Percentiles rank a stretch among this genome's conserved stretches.
phyloP scores from a whole-genome alignment of 1,139 yeast species.

The Pneumocystis sp. region DNA sequence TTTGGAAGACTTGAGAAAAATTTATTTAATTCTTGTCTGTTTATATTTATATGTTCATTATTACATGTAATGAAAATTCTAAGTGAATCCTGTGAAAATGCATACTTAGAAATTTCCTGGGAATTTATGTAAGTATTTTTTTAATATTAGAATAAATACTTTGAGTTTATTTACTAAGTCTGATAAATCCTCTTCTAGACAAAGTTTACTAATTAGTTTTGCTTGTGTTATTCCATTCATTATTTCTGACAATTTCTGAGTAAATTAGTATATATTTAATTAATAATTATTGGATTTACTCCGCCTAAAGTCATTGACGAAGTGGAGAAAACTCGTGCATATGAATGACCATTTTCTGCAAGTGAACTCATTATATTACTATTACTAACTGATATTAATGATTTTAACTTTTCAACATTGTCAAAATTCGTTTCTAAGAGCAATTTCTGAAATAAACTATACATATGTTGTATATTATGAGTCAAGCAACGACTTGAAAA shows the following conservation, averaged over 20 bases:
- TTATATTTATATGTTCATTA: background rate
- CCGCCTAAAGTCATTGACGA: conserved; percentile 49
- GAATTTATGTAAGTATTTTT: background rate
- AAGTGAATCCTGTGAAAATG: background rate
- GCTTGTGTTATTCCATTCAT: conserved; percentile 66
- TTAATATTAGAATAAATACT: conserved; percentile 13
- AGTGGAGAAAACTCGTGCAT: conserved; percentile 55
- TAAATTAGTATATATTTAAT: background rate
- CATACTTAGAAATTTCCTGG: background rate
- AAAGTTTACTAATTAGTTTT: conserved; percentile 49
- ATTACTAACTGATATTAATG: conserved; percentile 49
- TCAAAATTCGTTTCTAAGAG: conserved; percentile 54
- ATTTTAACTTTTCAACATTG: conserved; percentile 55
- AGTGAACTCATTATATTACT: conserved; percentile 54
- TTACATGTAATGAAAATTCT: background rate
- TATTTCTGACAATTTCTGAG: conserved; percentile 39
- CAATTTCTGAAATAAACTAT: conserved; percentile 53
- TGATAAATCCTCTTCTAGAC: conserved; percentile 41
- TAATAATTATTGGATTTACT: background rate
- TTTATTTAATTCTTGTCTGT: background rate
- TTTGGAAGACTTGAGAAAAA: background rate
- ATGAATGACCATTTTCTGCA: conserved; percentile 80
- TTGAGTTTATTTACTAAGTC: conserved; percentile 22
- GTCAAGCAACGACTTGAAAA: conserved; percentile 60
- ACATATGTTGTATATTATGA: conserved; percentile 44